Evolutionary conservation across 2,329 filamentous ascomycete species (phyloP).

Genomic region (Phyllosticta paracitricarpa): DNA sequence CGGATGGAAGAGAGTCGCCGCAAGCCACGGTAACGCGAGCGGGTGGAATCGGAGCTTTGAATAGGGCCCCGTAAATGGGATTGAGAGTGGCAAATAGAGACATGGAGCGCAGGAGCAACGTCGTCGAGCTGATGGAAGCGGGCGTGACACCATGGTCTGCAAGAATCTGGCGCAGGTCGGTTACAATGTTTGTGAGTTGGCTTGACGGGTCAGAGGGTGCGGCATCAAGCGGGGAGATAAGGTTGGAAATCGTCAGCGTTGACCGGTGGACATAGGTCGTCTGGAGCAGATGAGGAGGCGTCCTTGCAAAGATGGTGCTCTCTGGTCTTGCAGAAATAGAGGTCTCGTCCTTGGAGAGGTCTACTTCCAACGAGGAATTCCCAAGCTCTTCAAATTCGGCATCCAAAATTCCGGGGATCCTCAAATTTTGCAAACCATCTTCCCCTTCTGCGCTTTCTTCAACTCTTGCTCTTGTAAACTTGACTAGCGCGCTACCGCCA

Average conservation of each 20-base stretch:
- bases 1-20: conserved; percentile 53
- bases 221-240: conserved; percentile 10
- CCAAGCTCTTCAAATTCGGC: conserved; percentile 40
- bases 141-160: conserved; percentile 18
- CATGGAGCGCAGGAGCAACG: conserved; percentile 69
- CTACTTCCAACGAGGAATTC: neutral
- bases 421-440: conserved; percentile 26
- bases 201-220: conserved; percentile 11
- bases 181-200: conserved; percentile 32
- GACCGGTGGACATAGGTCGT: conserved; percentile 12
- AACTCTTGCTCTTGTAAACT: conserved; percentile 48
- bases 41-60: conserved; percentile 67
- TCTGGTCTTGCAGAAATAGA: neutral
- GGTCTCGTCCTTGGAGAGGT: conserved; percentile 13
- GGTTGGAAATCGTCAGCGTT: conserved; percentile 40
- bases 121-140: conserved; percentile 32
- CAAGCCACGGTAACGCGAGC: conserved; percentile 75
- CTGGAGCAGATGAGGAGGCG: neutral
- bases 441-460: conserved; percentile 32
- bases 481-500: conserved; percentile 68
- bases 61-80: conserved; percentile 62
- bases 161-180: conserved; percentile 22
- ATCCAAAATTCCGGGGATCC: conserved; percentile 60
- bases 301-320: conserved; percentile 1
- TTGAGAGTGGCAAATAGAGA: conserved; percentile 69